These are phyloP conservation scores for Saturnispora serradocipensis DNA, from an alignment of 805 yeast species.

Conservation along the genomic window DNA sequence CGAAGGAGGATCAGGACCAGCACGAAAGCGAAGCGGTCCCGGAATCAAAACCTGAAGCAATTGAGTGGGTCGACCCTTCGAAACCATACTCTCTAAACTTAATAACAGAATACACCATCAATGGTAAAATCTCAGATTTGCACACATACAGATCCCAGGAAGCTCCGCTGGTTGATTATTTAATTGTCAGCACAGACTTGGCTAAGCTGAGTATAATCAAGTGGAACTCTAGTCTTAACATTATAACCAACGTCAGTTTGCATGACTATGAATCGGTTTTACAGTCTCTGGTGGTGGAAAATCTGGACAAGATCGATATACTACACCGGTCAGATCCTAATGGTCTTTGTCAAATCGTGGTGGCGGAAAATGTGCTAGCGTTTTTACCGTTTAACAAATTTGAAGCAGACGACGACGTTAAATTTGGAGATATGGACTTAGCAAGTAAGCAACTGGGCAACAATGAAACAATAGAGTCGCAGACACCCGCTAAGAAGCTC, in stretches of 20 bases:
- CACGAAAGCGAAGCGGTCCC: constrained; percentile 12
- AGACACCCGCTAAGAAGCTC: constrained; percentile 4
- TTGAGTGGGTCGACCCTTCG: constrained; percentile 13
- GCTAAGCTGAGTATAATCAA: constrained; percentile 73
- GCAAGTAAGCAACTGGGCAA: background rate
- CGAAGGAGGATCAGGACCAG: constrained; percentile 8
- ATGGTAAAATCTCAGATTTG: constrained; percentile 60
- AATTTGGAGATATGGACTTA: constrained; percentile 14
- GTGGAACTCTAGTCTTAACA: constrained; percentile 51
- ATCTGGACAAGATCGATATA: constrained; percentile 29
- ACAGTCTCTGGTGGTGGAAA: constrained; percentile 38
- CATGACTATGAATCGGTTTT: constrained; percentile 79
- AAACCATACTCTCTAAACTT: constrained; percentile 29
- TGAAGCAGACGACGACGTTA: constrained; percentile 34
- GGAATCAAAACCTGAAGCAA: constrained; percentile 11
- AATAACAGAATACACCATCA: constrained; percentile 57
- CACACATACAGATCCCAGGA: constrained; percentile 41
- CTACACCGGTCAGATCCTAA: constrained; percentile 55
- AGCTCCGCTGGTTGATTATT: constrained; percentile 40
- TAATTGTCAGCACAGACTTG: constrained; percentile 55
- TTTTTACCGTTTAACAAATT: constrained; percentile 53
- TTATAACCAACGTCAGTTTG: constrained; percentile 63
- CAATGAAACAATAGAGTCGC: background rate
- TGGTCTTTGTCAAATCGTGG: constrained; percentile 43
- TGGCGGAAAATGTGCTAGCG: constrained; percentile 60